phyloP scores from a whole-genome alignment of 306 rosid genomes.

The Pyrus communis region DNA sequence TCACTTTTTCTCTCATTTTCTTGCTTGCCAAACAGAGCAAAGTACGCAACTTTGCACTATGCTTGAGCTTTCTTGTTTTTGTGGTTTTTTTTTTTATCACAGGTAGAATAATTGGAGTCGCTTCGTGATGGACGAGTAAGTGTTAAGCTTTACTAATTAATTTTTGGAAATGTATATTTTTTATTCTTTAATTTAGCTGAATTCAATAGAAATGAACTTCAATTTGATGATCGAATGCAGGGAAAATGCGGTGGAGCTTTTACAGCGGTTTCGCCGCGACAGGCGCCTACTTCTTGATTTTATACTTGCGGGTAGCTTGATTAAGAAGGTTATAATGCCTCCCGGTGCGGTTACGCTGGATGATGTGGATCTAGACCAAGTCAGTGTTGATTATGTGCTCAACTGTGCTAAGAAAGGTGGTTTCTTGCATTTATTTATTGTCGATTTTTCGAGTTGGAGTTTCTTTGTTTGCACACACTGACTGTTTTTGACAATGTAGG shows the following conservation, averaged over 20 bases:
- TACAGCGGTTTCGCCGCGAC: slow-evolving; percentile 85
- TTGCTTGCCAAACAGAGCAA: slow-evolving; percentile 1
- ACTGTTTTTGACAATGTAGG: slow-evolving; percentile 38
- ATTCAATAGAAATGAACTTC: not conserved
- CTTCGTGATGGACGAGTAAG: slow-evolving; percentile 84
- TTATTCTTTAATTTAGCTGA: not conserved
- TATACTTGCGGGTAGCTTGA: slow-evolving; percentile 78
- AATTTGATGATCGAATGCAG: slow-evolving; percentile 26
- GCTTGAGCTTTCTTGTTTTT: not conserved
- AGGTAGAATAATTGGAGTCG: slow-evolving; percentile 1
- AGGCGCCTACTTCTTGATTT: slow-evolving; percentile 83
- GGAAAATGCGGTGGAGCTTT: slow-evolving; percentile 66
- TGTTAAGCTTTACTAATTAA: not conserved
- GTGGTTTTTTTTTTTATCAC: not conserved
- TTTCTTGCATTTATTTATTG: not conserved
- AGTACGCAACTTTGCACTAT: not conserved
- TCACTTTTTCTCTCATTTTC: not conserved
- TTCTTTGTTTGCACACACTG: not conserved
- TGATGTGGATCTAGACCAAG: slow-evolving; percentile 97
- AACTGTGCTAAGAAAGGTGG: slow-evolving; percentile 81
- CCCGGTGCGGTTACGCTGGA: slow-evolving; percentile 96
- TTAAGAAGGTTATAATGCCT: slow-evolving; percentile 96
- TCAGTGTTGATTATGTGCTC: slow-evolving; percentile 88
- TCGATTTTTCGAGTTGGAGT: not conserved
- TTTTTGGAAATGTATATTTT: not conserved